Conservation (phyloP, 2,329 filamentous ascomycete genomes). For the Microascus cirrosus region DNA sequence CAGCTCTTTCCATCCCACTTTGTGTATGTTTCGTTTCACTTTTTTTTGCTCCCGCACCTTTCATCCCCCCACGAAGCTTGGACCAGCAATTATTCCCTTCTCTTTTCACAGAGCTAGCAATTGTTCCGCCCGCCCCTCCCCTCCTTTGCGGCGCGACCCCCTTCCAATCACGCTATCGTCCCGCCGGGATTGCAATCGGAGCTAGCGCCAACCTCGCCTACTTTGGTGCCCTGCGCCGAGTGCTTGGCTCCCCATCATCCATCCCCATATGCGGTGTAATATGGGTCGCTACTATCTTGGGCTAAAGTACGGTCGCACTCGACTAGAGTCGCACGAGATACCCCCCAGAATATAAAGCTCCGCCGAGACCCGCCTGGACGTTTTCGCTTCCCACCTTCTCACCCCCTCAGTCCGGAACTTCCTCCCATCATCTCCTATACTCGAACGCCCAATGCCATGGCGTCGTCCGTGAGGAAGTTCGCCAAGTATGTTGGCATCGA, state of each 20-base stretch:
- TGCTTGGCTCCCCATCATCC: not conserved
- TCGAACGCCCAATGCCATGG: not conserved
- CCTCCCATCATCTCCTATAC: not conserved
- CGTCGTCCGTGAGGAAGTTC: conserved; percentile 5
- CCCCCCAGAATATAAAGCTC: not conserved
- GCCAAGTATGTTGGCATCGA: conserved; percentile 19
- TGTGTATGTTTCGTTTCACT: no score
- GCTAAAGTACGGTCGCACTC: not conserved
- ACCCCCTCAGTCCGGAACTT: not conserved
- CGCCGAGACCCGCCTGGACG: not conserved
- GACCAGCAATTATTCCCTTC: not conserved
- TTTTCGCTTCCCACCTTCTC: not conserved
- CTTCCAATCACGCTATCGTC: not conserved
- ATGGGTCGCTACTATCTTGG: not conserved
- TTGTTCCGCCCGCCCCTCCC: not conserved
- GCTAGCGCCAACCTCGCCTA: not conserved
- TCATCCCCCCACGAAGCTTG: no score
- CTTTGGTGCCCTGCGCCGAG: not conserved
- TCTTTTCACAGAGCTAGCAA: not conserved
- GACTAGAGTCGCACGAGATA: no score
- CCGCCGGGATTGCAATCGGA: not conserved
- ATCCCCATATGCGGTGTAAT: not conserved
- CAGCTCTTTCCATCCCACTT: no score
- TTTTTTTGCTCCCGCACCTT: no score
- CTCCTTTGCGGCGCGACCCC: no score